Evolutionary conservation across 108 stramenopile species (phyloP), one percentile per base, ranked within the genome.

Genomic region (Fistulifera solaris): DNA sequence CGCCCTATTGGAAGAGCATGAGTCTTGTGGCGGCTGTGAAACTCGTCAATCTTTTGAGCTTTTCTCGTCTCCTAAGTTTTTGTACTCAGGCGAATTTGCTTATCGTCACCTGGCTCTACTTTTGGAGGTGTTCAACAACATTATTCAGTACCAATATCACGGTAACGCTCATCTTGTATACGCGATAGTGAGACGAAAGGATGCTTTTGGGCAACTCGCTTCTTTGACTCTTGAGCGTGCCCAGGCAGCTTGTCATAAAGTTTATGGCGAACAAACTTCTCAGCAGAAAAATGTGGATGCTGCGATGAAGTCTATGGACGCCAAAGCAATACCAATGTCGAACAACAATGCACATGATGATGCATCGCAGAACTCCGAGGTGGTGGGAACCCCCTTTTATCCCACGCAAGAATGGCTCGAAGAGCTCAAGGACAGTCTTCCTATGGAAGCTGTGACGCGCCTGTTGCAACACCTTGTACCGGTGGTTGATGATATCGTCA

Each of bases 141-240:
- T 97, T 38, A 79, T 98, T 51, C 98, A 99, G 68, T 99, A 99
- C 48, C 98, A 99, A 71, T 99, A 90, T 63, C 80, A 75, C 19
- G 97, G 97, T 25, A 98, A 99, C 66, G 71, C 88, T 0, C 94
- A 96, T 59, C 74, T 98, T 58, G 74, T 99, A 4, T 99, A 98
- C 63, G 94, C 97, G n/a, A 87, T 98, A 54, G 85, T 97, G 40
- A 76, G 89, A 60, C 56, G 89, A 58, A 88, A 87, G 56, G 85
- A 87, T 58, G 69, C 80, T 3, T 89, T 94, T 58, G 84, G 80
- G 40, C 70, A 77, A 38, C 69, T 91, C 41, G 78, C 85, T 7
- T 77, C 84, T 26, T 58, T 93, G 56, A 88, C 81, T 2, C 58
- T 87, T 23, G 62, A 75, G 25, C 79, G 67, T 58, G 89, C 89